A percentile compares a stretch with the other conserved stretches of the same genome.
phyloP scores from a whole-genome alignment of 441 rosid genomes.

The Euphorbia celastroides region DNA sequence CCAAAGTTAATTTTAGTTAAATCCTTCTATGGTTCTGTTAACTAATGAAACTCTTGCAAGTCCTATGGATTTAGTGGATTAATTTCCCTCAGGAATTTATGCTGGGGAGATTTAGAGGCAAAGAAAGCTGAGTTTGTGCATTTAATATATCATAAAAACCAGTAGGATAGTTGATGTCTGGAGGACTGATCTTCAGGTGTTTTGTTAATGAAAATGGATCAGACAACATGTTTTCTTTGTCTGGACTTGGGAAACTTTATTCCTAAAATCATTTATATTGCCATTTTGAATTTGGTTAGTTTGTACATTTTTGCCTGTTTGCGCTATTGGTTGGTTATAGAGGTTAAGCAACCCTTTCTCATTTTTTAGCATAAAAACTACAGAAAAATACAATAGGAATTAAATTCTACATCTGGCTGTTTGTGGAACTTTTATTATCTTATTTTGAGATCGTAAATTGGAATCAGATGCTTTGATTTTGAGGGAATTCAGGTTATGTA shows the following conservation, averaged over 20 bases:
- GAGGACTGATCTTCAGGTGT: neutral
- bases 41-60: neutral
- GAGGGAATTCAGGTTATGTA: neutral
- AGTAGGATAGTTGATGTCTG: neutral
- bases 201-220: neutral
- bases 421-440: neutral
- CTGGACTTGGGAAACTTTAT: neutral
- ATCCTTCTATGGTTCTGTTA: neutral
- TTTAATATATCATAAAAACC: neutral
- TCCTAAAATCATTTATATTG: neutral
- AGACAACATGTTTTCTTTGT: neutral
- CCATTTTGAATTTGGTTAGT: neutral
- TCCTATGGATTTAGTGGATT: neutral
- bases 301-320: neutral
- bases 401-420: neutral
- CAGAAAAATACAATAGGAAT: neutral
- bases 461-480: neutral
- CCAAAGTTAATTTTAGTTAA: neutral
- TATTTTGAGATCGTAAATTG: neutral
- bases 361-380: neutral
- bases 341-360: neutral
- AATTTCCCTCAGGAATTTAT: neutral
- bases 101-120: neutral
- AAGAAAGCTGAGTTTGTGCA: neutral
- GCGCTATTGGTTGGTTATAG: conserved; percentile 1